A percentile compares a stretch with the other conserved stretches of the same genome.
Evolutionary conservation across 352 stramenopile species (phyloP).

Genomic region (Phytopythium boreale): DNA sequence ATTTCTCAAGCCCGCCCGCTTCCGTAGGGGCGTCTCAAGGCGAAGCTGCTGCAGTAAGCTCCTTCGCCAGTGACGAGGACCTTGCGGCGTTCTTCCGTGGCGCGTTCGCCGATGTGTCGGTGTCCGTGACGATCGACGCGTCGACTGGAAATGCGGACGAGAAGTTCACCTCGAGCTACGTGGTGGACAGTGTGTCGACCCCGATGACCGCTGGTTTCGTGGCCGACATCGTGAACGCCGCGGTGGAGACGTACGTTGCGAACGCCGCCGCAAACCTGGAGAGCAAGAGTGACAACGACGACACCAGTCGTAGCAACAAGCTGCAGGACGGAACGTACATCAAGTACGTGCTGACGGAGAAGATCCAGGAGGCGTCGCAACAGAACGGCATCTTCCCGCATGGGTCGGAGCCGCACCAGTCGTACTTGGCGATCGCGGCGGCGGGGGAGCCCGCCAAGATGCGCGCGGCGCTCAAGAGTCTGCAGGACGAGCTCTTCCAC

Average conservation of each 20-base stretch:
- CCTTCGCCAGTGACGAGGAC: background rate
- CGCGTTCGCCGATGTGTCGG: constrained; percentile 5
- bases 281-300: background rate
- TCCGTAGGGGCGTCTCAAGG: background rate
- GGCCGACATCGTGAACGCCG: background rate
- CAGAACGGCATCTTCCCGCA: constrained; percentile 72
- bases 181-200: background rate
- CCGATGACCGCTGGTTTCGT: background rate
- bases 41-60: background rate
- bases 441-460: constrained; percentile 55
- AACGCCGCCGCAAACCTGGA: background rate
- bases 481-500: constrained; percentile 70
- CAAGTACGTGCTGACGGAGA: constrained; percentile 74
- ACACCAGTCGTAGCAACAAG: background rate
- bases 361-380: constrained; percentile 64
- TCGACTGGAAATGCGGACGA: background rate
- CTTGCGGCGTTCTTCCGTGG: background rate
- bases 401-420: constrained; percentile 58
- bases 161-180: background rate
- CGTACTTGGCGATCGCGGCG: constrained; percentile 38
- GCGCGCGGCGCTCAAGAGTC: constrained; percentile 41
- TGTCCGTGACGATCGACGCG: constrained; percentile 2
- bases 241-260: constrained; percentile 1
- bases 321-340: constrained; percentile 40
- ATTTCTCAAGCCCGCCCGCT: constrained; percentile 13